Percentiles rank a stretch among this genome's conserved stretches.
Evolutionary conservation across 1,284 basidiomycete genomes (phyloP).

Genomic region (Ustilago crameri): DNA sequence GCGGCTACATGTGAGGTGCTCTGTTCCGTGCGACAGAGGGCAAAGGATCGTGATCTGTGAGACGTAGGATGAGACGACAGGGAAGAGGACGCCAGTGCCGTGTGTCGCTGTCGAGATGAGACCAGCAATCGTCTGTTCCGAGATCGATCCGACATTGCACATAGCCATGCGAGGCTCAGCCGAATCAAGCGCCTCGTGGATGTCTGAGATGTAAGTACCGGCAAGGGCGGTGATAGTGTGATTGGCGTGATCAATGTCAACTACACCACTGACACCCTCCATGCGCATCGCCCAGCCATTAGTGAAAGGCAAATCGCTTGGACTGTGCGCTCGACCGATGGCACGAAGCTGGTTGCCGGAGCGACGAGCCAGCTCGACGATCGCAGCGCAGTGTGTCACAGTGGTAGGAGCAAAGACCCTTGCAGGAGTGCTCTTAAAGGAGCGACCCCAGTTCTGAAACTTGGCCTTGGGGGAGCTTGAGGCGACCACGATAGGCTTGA

Average conservation of each 20-base stretch:
- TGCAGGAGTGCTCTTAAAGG: constrained; percentile 70
- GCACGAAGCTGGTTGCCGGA: constrained; percentile 80
- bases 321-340: constrained; percentile 90
- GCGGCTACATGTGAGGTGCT: constrained; percentile 77
- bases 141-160: constrained; percentile 93
- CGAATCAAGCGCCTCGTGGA: constrained; percentile 72
- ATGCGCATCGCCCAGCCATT: constrained; percentile 65
- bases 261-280: constrained; percentile 60
- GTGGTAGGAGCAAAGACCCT: constrained; percentile 81
- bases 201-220: constrained; percentile 68
- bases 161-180: constrained; percentile 78
- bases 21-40: constrained; percentile 71
- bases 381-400: constrained; percentile 78
- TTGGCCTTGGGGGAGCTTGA: constrained; percentile 40
- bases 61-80: constrained; percentile 85
- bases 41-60: constrained; percentile 78
- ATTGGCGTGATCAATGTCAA: constrained; percentile 35
- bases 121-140: constrained; percentile 94
- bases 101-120: constrained; percentile 94
- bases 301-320: constrained; percentile 78
- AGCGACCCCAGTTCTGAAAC: constrained; percentile 73
- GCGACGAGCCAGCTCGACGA: constrained; percentile 85
- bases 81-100: constrained; percentile 84
- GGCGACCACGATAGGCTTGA: constrained; percentile 27
- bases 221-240: constrained; percentile 55